Percentiles rank a stretch among this genome's conserved stretches.
These are phyloP conservation scores for Tricladium varicosporioides DNA, from an alignment of 2,329 filamentous ascomycete species.

Conservation along the genomic window DNA sequence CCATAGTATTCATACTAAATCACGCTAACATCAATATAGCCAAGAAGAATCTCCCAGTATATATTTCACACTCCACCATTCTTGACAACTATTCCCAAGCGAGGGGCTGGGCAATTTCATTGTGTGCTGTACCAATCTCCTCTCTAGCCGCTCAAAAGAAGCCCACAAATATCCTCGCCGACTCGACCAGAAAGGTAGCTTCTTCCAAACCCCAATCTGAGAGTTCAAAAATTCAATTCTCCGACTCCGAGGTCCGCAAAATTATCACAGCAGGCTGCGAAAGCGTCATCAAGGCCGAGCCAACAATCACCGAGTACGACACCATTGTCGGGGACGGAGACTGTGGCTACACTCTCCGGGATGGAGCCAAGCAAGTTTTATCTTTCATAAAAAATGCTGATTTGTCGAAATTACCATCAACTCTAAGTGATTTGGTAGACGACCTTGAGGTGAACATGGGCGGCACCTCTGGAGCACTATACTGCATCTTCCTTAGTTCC, in stretches of 20 bases:
- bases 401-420: slow-evolving; percentile 18
- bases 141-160: slow-evolving; percentile 16
- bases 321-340: slow-evolving; percentile 35
- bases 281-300: slow-evolving; percentile 40
- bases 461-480: slow-evolving; percentile 34
- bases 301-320: slow-evolving; percentile 52
- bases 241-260: slow-evolving; percentile 18
- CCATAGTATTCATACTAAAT: background rate
- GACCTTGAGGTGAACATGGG: slow-evolving; percentile 33
- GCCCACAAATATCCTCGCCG: slow-evolving; percentile 9
- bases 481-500: slow-evolving; percentile 32
- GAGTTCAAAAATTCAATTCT: slow-evolving; percentile 14
- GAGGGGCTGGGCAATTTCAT: slow-evolving; percentile 27
- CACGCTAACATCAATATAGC: slow-evolving; percentile 12
- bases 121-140: slow-evolving; percentile 19
- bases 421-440: slow-evolving; percentile 26
- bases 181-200: background rate
- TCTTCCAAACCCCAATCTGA: slow-evolving; percentile 3
- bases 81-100: slow-evolving; percentile 16
- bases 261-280: slow-evolving; percentile 22
- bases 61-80: slow-evolving; percentile 26
- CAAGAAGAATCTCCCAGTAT: slow-evolving; percentile 16
- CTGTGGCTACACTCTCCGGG: slow-evolving; percentile 32
- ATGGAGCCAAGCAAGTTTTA: slow-evolving; percentile 27
- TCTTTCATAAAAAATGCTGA: slow-evolving; percentile 31